Evolutionary conservation across 805 yeast species (phyloP), one percentile per base, ranked within the genome.

Genomic region (Candida methanosorbosa): DNA sequence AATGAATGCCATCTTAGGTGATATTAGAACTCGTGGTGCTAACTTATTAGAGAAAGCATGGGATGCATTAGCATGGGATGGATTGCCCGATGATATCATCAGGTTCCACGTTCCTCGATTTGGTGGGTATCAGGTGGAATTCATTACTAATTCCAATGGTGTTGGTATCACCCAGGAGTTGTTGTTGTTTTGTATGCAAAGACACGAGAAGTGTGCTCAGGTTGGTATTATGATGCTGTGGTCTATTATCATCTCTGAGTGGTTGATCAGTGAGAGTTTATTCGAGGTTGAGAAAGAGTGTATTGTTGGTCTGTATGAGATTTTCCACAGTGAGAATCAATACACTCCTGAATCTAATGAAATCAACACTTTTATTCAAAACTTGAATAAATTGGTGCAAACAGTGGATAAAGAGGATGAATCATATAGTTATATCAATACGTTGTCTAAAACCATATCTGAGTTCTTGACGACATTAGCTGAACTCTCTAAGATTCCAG

Each of bases 401-500:
- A 57, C 72, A 36, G 50, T 79, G 38, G 84, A 78, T 45, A 63
- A 68, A 4, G 81, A 78, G 45, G 87, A 81, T 52, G 81, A 70
- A 38, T 78, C 83, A 1, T 75, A 67, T 41, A 52, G 53, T 1
- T 59, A 71, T 19, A 61, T 78, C 27, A 58, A 67, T 39, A 60
- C 60, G 26, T 72, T 76, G 37, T 64, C 80, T 35, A 67, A 66
- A 37, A 73, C 70, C 29, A 46, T 83, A 26, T 56, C 74, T 18
- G 78, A 75, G 18, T 82, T 83, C 56, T 57, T 84, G 38, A 74
- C 68, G 35, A 73, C 76, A 13, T 66, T 82, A 48, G 68, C 74
- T 40, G 85, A 82, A 47, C 70, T 81, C 46, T 72, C 72, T 45
- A 70, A 72, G 38, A 85, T 86, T 38, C 95, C 95, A 12, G 70